A percentile compares a stretch with the other conserved stretches of the same genome.
These are phyloP conservation scores for Trichoderma koningii DNA, from an alignment of 2,329 filamentous ascomycete species.

Conservation along the genomic window DNA sequence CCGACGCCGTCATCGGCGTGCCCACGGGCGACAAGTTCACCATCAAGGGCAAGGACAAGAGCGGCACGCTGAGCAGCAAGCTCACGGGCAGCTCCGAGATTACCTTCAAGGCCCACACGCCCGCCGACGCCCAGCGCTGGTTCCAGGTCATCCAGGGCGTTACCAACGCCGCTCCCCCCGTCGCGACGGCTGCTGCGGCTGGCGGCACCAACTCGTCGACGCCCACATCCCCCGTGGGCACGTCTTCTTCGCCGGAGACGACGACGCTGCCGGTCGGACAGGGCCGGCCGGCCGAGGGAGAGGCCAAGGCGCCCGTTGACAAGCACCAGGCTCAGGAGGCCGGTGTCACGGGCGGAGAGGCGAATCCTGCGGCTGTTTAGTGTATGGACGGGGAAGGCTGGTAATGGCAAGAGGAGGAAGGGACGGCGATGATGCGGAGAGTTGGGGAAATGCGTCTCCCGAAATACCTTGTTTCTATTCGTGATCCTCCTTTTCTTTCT, in stretches of 20 bases:
- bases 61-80: slow-evolving; percentile 77
- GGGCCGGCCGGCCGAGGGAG: too few relatives aligned
- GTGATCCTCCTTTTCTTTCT: background rate
- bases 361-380: slow-evolving; percentile 12
- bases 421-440: background rate
- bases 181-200: slow-evolving; percentile 35
- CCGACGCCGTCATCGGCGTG: slow-evolving; percentile 78
- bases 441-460: too few relatives aligned
- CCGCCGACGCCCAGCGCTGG: slow-evolving; percentile 82
- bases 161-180: slow-evolving; percentile 53
- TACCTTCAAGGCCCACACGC: slow-evolving; percentile 81
- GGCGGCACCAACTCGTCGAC: slow-evolving; percentile 21
- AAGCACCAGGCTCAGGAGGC: slow-evolving; percentile 45
- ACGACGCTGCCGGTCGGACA: background rate
- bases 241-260: background rate
- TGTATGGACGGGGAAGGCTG: background rate
- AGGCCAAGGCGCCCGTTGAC: slow-evolving; percentile 14
- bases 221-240: slow-evolving; percentile 15
- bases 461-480: background rate
- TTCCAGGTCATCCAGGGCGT: slow-evolving; percentile 69
- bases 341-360: slow-evolving; percentile 44
- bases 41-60: slow-evolving; percentile 91
- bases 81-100: slow-evolving; percentile 79
- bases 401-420: background rate
- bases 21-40: slow-evolving; percentile 82